These are phyloP conservation scores for Sequoiadendron giganteum DNA, from an alignment of 75 land plant species.

Conservation along the genomic window DNA sequence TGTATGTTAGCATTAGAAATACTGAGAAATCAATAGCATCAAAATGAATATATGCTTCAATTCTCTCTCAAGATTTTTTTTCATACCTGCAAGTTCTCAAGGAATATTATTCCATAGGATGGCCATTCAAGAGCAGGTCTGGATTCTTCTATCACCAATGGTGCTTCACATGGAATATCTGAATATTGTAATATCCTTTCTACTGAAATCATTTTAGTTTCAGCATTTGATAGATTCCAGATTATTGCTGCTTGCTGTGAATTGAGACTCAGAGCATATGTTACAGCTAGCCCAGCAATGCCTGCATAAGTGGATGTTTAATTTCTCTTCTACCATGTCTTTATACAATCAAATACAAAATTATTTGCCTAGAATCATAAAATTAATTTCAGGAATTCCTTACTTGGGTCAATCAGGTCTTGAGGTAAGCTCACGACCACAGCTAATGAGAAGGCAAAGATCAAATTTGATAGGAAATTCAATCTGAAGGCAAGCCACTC, in stretches of 20 bases:
- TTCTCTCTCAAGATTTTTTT: background rate
- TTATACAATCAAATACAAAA: background rate
- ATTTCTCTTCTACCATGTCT: background rate
- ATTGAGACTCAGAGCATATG: slow-evolving; percentile 78
- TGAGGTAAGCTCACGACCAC: slow-evolving; percentile 77
- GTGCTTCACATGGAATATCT: slow-evolving; percentile 71
- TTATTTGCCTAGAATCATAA: background rate
- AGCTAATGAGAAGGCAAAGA: slow-evolving; percentile 76
- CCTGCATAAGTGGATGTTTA: slow-evolving; percentile 40
- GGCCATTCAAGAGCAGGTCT: slow-evolving; percentile 83
- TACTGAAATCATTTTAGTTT: slow-evolving; percentile 87
- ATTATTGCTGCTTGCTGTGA: slow-evolving; percentile 48
- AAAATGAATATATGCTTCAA: background rate
- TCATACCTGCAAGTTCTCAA: slow-evolving; percentile 75
- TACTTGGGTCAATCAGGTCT: slow-evolving; percentile 71
- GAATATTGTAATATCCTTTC: slow-evolving; percentile 92
- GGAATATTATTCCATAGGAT: slow-evolving; percentile 57
- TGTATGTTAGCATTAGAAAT: background rate
- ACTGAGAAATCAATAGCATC: slow-evolving; percentile 1
- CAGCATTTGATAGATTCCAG: slow-evolving; percentile 80
- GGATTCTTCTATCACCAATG: slow-evolving; percentile 55
- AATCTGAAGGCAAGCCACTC: slow-evolving; percentile 91
- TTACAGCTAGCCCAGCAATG: slow-evolving; percentile 92
- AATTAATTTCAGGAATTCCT: slow-evolving; percentile 21
- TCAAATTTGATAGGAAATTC: slow-evolving; percentile 72